Evolutionary conservation across 139 green algal genomes (phyloP).

Genomic region (Chlorella ohadii): DNA sequence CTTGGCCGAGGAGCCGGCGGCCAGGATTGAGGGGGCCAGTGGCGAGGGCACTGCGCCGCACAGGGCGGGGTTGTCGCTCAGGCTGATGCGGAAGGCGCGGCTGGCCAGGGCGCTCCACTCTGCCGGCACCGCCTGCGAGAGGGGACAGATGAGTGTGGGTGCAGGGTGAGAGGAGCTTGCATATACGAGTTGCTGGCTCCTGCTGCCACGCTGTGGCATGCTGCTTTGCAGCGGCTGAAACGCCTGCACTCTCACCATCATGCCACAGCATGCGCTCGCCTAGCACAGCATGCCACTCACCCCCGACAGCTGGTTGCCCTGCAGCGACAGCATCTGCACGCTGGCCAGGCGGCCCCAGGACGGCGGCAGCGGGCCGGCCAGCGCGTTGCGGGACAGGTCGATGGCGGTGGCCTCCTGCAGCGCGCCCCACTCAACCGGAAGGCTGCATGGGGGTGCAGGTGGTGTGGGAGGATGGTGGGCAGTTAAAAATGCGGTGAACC

Average conservation of each 20-base stretch:
- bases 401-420: not conserved
- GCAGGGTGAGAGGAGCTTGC: too few species aligned
- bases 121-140: conserved; percentile 2
- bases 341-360: conserved; percentile 13
- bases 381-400: conserved; percentile 12
- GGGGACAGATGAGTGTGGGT: not conserved
- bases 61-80: conserved; percentile 9
- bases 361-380: conserved; percentile 3
- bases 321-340: conserved; percentile 28
- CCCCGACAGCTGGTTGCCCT: conserved; percentile 26
- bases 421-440: conserved; percentile 3
- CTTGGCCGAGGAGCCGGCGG: not conserved
- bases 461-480: too few species aligned
- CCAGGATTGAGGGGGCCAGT: not conserved
- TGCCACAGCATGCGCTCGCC: too few species aligned
- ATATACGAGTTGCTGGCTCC: too few species aligned
- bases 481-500: too few species aligned
- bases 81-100: conserved; percentile 10
- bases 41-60: conserved; percentile 6
- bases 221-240: too few species aligned
- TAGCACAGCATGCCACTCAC: not conserved
- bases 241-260: too few species aligned
- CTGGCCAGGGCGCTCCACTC: conserved; percentile 3
- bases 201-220: too few species aligned
- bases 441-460: not conserved